phyloP scores from a whole-genome alignment of 2,329 filamentous ascomycete genomes.

The Alternaria rosae region DNA sequence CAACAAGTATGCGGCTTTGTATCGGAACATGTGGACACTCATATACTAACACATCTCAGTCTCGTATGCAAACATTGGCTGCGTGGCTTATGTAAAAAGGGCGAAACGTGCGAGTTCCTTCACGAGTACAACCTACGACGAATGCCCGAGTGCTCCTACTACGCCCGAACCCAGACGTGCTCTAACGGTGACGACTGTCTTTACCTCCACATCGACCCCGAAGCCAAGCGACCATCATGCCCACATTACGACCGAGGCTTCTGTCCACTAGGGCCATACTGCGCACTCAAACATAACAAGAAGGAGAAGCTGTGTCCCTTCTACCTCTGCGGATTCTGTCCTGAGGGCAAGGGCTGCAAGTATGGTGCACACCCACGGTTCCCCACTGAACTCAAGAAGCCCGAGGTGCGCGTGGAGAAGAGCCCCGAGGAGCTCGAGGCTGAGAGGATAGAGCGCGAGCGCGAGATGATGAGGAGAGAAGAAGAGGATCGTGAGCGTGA shows the following conservation, averaged over 20 bases:
- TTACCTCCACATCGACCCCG: constrained; percentile 87
- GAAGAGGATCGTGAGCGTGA: constrained; percentile 51
- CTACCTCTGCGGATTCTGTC: constrained; percentile 94
- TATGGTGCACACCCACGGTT: constrained; percentile 85
- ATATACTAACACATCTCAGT: constrained; percentile 41
- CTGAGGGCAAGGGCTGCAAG: constrained; percentile 78
- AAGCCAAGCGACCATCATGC: constrained; percentile 67
- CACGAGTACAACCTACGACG: constrained; percentile 98
- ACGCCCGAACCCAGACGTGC: constrained; percentile 91
- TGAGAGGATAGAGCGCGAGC: constrained; percentile 61
- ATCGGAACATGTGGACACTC: neutral
- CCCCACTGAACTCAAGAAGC: constrained; percentile 71
- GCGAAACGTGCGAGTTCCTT: constrained; percentile 93
- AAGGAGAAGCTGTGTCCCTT: constrained; percentile 76
- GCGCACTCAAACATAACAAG: constrained; percentile 87
- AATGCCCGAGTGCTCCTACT: constrained; percentile 99
- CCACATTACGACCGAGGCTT: constrained; percentile 94
- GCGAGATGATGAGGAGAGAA: constrained; percentile 53
- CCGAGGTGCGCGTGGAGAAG: constrained; percentile 70
- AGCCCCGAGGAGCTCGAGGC: constrained; percentile 73
- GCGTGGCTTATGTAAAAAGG: constrained; percentile 96
- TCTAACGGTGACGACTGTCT: constrained; percentile 96
- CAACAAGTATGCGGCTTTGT: constrained; percentile 61
- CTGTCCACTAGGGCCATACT: constrained; percentile 86
- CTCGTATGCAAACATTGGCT: constrained; percentile 99